phyloP scores from a whole-genome alignment of 129 eudicot species.

The Lactuca sativa region DNA sequence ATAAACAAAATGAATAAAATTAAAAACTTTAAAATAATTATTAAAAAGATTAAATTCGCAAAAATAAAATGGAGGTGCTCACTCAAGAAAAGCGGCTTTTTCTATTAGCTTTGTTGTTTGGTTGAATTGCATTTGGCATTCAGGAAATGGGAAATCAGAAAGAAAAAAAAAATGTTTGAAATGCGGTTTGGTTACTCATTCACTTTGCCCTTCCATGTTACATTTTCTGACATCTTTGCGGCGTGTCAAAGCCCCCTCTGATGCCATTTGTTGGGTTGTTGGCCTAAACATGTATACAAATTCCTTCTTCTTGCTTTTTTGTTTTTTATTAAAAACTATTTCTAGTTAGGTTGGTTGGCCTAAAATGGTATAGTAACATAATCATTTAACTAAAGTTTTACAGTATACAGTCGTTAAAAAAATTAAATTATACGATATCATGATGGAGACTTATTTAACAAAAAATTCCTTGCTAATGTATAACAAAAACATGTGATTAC shows the following conservation, averaged over 20 bases:
- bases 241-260: slow-evolving; percentile 22
- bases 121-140: slow-evolving; percentile 33
- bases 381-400: not conserved
- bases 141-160: slow-evolving; percentile 30
- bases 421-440: not conserved
- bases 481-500: too few species aligned
- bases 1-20: too few species aligned
- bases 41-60: too few species aligned
- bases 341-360: slow-evolving; percentile 31
- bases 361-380: slow-evolving; percentile 13
- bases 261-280: slow-evolving; percentile 53
- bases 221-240: slow-evolving; percentile 32
- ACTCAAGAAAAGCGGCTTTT: not conserved
- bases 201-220: slow-evolving; percentile 31
- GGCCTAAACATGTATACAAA: slow-evolving; percentile 40
- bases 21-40: too few species aligned
- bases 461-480: not conserved
- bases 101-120: slow-evolving; percentile 26
- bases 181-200: slow-evolving; percentile 31
- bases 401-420: not conserved
- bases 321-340: slow-evolving; percentile 6
- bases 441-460: not conserved
- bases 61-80: not conserved
- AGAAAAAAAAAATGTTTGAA: slow-evolving; percentile 9
- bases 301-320: slow-evolving; percentile 24